A percentile compares a stretch with the other conserved stretches of the same genome.
Conservation (phyloP, 192 early-diverging fungal species). For the Backusella morwellensis region DNA sequence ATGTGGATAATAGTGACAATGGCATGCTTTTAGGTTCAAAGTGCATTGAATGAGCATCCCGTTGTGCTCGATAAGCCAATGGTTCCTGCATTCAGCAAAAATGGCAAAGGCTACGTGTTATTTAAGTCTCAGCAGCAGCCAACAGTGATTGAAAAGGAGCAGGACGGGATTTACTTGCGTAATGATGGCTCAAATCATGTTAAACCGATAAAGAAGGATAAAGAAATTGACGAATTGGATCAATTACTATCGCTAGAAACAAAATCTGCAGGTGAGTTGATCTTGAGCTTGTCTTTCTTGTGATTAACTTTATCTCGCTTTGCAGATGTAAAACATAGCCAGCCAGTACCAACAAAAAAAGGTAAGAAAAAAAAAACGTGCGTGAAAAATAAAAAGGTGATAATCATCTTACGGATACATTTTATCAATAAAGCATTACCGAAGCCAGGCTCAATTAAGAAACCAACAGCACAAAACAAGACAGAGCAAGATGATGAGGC, state of each 20-base stretch:
- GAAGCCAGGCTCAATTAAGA: neutral
- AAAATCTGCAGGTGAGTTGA: neutral
- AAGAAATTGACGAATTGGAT: conserved; percentile 12
- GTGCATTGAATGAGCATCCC: conserved; percentile 2
- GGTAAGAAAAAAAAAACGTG: neutral
- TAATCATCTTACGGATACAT: neutral
- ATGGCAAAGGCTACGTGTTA: conserved; percentile 21
- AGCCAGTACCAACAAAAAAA: neutral
- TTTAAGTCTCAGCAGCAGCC: conserved; percentile 22
- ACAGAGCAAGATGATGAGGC: conserved; percentile 20
- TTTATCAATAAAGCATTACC: neutral
- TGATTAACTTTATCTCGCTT: neutral
- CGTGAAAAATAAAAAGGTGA: neutral
- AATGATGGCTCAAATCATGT: conserved; percentile 28
- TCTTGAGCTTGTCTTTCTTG: neutral
- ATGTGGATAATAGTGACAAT: too few relatives aligned
- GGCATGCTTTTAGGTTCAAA: neutral
- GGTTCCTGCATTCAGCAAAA: conserved; percentile 28
- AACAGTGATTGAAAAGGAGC: neutral
- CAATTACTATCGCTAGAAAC: conserved; percentile 17
- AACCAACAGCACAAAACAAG: neutral
- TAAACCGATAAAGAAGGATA: neutral
- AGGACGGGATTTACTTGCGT: conserved; percentile 29
- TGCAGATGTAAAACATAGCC: neutral
- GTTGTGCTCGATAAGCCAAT: conserved; percentile 24